phyloP scores from a whole-genome alignment of 177 flowering plant species.

The Telopea speciosissima region DNA sequence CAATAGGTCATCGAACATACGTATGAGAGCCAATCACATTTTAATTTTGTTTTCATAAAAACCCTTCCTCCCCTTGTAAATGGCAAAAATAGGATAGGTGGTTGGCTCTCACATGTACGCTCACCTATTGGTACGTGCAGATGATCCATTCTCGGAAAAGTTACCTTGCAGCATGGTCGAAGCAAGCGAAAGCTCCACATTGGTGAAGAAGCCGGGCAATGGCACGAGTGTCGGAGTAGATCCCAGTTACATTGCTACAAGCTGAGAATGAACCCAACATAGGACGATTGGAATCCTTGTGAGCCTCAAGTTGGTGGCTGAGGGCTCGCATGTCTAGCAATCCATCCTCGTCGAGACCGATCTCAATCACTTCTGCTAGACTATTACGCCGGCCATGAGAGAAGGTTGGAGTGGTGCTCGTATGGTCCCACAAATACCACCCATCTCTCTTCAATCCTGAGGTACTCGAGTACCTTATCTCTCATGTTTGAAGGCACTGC shows the following conservation, averaged over 20 bases:
- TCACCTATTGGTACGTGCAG: no score
- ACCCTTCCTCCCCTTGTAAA: no score
- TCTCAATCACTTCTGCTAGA: constrained; percentile 68
- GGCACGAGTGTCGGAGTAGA: constrained; percentile 43
- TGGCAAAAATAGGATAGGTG: no score
- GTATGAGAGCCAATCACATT: no score
- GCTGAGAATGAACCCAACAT: constrained; percentile 75
- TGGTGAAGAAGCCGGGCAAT: constrained; percentile 56
- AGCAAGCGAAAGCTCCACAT: constrained; percentile 66
- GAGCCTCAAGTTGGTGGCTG: constrained; percentile 25
- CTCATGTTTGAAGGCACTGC: constrained; percentile 47
- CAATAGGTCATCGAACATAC: no score
- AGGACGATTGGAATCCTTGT: constrained; percentile 35
- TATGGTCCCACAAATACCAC: constrained; percentile 75
- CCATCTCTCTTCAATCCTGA: constrained; percentile 60
- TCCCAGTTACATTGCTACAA: constrained; percentile 80
- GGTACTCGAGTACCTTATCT: constrained; percentile 29
- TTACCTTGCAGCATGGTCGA: constrained; percentile 84
- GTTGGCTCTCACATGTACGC: no score
- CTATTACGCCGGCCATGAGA: constrained; percentile 84
- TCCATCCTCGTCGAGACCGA: constrained; percentile 48
- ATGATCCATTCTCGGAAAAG: no score
- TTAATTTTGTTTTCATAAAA: no score
- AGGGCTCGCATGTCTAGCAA: constrained; percentile 47
- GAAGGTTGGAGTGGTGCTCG: constrained; percentile 80